A percentile compares a stretch with the other conserved stretches of the same genome.
phyloP scores from a whole-genome alignment of 352 stramenopile genomes.

The Phytophthora kernoviae region DNA sequence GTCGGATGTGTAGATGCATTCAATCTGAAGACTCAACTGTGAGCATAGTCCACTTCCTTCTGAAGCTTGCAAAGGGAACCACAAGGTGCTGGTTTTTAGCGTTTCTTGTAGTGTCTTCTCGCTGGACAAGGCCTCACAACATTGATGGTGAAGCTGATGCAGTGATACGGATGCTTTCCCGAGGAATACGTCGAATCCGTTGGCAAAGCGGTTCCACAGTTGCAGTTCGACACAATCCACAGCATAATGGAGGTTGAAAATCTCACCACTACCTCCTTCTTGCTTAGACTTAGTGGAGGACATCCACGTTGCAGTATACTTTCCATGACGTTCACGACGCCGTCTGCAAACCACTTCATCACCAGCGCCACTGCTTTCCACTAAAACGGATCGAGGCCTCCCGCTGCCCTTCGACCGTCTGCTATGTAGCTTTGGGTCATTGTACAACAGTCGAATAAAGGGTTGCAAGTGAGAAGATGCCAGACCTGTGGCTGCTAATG shows the following conservation, averaged over 20 bases:
- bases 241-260: conserved; percentile 34
- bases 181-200: conserved; percentile 61
- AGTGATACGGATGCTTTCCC: conserved; percentile 43
- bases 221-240: conserved; percentile 60
- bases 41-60: conserved; percentile 14
- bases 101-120: background rate
- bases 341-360: conserved; percentile 20
- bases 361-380: conserved; percentile 15
- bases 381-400: conserved; percentile 15
- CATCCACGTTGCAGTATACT: conserved; percentile 51
- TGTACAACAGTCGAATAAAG: conserved; percentile 57
- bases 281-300: background rate
- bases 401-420: conserved; percentile 3
- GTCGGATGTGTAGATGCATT: conserved; percentile 37
- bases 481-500: conserved; percentile 44
- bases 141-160: conserved; percentile 29
- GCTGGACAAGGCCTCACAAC: background rate
- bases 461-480: conserved; percentile 46
- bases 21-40: conserved; percentile 45
- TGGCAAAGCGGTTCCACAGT: conserved; percentile 68
- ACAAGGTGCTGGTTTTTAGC: conserved; percentile 30
- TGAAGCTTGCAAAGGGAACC: conserved; percentile 42
- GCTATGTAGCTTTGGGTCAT: conserved; percentile 18
- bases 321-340: conserved; percentile 36
- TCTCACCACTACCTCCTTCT: conserved; percentile 8